Evolutionary conservation across 345 rosid genomes (phyloP), one percentile per base, ranked within the genome.

Genomic region (Garcia nutans): DNA sequence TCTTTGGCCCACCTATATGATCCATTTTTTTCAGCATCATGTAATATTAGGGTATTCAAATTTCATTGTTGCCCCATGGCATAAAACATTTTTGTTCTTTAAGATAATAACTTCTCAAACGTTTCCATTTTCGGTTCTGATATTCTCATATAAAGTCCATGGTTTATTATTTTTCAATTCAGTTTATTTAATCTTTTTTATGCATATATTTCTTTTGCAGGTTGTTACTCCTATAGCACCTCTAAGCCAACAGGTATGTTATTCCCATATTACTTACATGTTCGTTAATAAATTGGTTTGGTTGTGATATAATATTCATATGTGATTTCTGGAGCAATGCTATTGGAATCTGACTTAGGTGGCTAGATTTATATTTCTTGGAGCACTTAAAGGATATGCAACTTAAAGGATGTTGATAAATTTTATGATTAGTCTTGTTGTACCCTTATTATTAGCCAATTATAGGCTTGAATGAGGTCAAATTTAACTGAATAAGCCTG

Each of bases 141-240:
- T 64, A 17, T 49, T 16, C 41, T 56, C 56, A 11, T 47, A 68
- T 41, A 56, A 45, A 52, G 41, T 65, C 10, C 23, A 47, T 24
- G 60, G 26, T 47, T 72, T 72, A 15, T 20, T 49, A 33, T 71
- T 52, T 37, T 49, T 45, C 31, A 11, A 10, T 60, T 62, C 1
- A 37, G 41, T 5, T 37, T 24, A 24, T 72, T 19, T 13, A 55
- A 61, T 45, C 50, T 41, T 22, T 56, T 57, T 37, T 49, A 23
- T 64, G 50, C n/a, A 2, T 71, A 1, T 17, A 42, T 56, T 9
- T 42, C 28, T 13, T 33, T 65, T 78, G 81, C 92, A 93, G 99
- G 98, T 93, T 71, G 98, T 96, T 80, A 93, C 99, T 71, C 99
- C 98, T 2, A 96, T 96, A 70, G 97, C 99, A 70, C 99, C 98